These are phyloP conservation scores for Candida sanyaensis DNA, from an alignment of 1,139 yeast species.

Conservation along the genomic window DNA sequence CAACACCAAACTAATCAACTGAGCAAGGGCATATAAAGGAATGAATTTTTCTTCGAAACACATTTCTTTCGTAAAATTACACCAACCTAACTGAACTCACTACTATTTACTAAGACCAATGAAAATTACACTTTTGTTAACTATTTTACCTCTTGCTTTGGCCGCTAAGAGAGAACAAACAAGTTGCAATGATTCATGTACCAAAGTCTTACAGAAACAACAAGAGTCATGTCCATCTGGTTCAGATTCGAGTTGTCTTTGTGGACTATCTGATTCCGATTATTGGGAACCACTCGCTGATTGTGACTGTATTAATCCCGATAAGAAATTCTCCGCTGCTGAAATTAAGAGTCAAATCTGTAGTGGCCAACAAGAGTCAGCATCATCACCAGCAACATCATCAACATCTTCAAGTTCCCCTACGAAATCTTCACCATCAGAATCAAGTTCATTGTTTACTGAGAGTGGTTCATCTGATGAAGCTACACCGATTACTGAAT, in stretches of 20 bases:
- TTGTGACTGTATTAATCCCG: conserved; percentile 5
- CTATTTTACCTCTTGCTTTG: conserved; percentile 3
- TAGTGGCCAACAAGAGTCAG: neutral
- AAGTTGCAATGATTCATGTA: conserved; percentile 2
- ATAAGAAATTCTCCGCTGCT: neutral
- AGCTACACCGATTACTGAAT: neutral
- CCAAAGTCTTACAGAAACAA: conserved; percentile 2
- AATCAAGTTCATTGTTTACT: neutral
- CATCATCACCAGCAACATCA: neutral
- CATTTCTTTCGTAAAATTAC: too few species aligned
- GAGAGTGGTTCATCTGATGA: neutral
- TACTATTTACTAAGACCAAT: neutral
- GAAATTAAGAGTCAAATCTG: conserved; percentile 3
- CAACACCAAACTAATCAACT: neutral
- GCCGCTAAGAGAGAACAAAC: conserved; percentile 3
- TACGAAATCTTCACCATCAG: neutral
- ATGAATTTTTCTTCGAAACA: neutral
- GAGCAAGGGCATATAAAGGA: neutral
- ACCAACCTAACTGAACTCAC: neutral
- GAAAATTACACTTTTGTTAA: neutral
- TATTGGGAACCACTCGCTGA: conserved; percentile 6
- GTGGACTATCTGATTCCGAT: neutral
- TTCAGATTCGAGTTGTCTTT: conserved; percentile 4
- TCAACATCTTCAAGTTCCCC: neutral
- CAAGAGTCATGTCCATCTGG: conserved; percentile 4